phyloP scores from a whole-genome alignment of 2,329 filamentous ascomycete species.

The Ophiognomonia clavigignenti-juglandacearum region DNA sequence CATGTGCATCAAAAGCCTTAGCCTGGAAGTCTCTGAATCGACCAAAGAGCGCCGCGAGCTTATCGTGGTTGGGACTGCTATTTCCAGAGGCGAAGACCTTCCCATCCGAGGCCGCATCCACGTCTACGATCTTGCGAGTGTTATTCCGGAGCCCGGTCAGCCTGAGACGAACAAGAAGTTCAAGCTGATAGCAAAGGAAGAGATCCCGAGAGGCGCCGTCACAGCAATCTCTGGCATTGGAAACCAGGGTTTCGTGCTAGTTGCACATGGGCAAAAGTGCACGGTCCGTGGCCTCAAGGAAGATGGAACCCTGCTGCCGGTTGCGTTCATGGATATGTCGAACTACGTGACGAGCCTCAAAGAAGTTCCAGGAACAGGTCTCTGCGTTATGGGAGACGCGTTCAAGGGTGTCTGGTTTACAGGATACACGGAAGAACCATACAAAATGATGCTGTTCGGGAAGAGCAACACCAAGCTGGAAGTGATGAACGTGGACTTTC shows the following conservation, averaged over 20 bases:
- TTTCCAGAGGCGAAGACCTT: slow-evolving; percentile 85
- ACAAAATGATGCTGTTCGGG: slow-evolving; percentile 88
- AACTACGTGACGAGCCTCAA: slow-evolving; percentile 86
- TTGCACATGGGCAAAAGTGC: slow-evolving; percentile 92
- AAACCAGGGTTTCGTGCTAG: slow-evolving; percentile 81
- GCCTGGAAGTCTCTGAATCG: slow-evolving; percentile 84
- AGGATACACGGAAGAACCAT: slow-evolving; percentile 94
- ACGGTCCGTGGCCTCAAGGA: slow-evolving; percentile 96
- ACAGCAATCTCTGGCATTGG: slow-evolving; percentile 82
- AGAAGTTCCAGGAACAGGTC: slow-evolving; percentile 74
- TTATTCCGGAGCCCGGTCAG: slow-evolving; percentile 81
- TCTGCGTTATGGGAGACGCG: slow-evolving; percentile 84
- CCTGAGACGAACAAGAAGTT: slow-evolving; percentile 83
- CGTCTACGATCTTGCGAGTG: slow-evolving; percentile 85
- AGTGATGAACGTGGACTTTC: slow-evolving; percentile 76
- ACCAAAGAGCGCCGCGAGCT: slow-evolving; percentile 82
- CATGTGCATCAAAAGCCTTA: slow-evolving; percentile 76
- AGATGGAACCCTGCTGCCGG: slow-evolving; percentile 84
- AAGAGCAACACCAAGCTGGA: slow-evolving; percentile 78
- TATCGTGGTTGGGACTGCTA: slow-evolving; percentile 78
- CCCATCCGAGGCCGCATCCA: slow-evolving; percentile 80
- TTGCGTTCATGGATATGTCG: slow-evolving; percentile 97
- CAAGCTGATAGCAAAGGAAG: slow-evolving; percentile 82
- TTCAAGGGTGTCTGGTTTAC: slow-evolving; percentile 95
- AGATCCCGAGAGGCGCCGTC: slow-evolving; percentile 86